A percentile compares a stretch with the other conserved stretches of the same genome.
Conservation (phyloP, 2,329 filamentous ascomycete genomes). For the Penicillium sp. region DNA sequence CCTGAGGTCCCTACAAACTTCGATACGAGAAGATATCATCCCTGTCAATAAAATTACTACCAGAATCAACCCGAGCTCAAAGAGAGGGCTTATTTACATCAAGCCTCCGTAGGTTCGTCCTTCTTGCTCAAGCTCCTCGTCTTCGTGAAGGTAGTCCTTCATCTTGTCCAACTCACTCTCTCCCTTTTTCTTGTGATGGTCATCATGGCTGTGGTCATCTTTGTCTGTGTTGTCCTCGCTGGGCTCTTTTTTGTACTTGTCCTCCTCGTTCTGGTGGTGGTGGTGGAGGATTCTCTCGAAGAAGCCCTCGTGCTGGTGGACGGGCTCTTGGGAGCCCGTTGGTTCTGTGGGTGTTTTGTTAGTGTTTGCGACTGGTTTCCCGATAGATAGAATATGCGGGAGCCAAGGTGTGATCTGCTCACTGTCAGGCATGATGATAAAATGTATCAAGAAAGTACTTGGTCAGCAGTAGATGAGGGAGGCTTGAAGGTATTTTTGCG, state of each 20-base stretch:
- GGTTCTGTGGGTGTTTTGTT: not conserved
- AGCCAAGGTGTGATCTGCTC: not conserved
- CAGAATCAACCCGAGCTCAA: not conserved
- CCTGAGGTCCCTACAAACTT: not conserved
- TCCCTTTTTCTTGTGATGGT: not conserved
- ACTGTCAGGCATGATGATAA: conserved; percentile 16
- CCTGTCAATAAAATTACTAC: not conserved
- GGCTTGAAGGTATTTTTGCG: too few species aligned
- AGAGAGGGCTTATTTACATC: conserved; percentile 6
- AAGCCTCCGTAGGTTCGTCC: conserved; percentile 14
- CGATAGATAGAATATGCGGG: too few species aligned
- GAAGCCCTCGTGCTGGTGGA: conserved; percentile 17
- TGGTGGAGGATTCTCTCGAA: conserved; percentile 19
- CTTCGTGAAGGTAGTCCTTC: conserved; percentile 12
- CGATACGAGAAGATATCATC: conserved; percentile 1
- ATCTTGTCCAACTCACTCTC: conserved; percentile 16
- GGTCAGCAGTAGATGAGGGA: not conserved
- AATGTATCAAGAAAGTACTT: not conserved
- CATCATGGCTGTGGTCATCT: conserved; percentile 6
- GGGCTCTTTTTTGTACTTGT: not conserved
- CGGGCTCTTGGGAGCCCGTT: not conserved
- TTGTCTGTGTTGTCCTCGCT: conserved; percentile 4
- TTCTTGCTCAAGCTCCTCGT: conserved; percentile 13
- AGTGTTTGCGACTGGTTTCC: not conserved
- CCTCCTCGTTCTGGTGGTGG: conserved; percentile 1